Percentiles rank a stretch among this genome's conserved stretches.
Evolutionary conservation across 1,284 basidiomycete genomes (phyloP).

Genomic region (Athelia psychrophila): DNA sequence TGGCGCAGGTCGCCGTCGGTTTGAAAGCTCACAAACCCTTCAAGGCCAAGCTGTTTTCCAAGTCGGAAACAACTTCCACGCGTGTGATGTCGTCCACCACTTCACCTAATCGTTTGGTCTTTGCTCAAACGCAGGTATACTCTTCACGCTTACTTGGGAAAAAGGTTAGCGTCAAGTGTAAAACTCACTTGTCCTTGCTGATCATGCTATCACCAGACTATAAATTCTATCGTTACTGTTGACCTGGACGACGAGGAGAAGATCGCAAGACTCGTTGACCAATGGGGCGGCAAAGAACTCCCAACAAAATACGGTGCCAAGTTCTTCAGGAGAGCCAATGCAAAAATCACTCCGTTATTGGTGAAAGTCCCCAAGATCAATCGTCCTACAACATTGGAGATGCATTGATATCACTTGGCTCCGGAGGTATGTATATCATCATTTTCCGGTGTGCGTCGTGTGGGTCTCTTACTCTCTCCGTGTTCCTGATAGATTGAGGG

Average conservation of each 20-base stretch:
- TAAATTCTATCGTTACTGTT: slow-evolving; percentile 61
- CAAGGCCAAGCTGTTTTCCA: slow-evolving; percentile 56
- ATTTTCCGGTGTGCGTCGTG: too few relatives aligned
- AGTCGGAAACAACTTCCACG: slow-evolving; percentile 45
- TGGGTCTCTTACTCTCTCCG: too few relatives aligned
- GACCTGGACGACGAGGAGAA: slow-evolving; percentile 62
- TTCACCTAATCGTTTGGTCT: slow-evolving; percentile 54
- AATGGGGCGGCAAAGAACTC: slow-evolving; percentile 60
- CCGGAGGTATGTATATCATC: too few relatives aligned
- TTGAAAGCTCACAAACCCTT: slow-evolving; percentile 1
- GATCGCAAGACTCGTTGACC: slow-evolving; percentile 57
- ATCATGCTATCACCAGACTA: slow-evolving; percentile 21
- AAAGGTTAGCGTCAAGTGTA: slow-evolving; percentile 36
- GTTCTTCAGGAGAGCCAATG: slow-evolving; percentile 47
- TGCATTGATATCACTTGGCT: background rate
- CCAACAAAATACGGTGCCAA: slow-evolving; percentile 44
- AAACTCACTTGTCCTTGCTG: background rate
- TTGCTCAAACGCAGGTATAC: slow-evolving; percentile 61
- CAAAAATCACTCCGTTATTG: slow-evolving; percentile 48
- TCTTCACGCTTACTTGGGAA: slow-evolving; percentile 50
- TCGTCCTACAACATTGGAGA: slow-evolving; percentile 1
- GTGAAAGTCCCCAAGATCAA: slow-evolving; percentile 39
- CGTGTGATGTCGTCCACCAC: slow-evolving; percentile 57
- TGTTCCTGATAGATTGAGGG: too few relatives aligned
- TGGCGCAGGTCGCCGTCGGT: background rate